A percentile compares a stretch with the other conserved stretches of the same genome.
Evolutionary conservation across 2,329 filamentous ascomycete species (phyloP).

Genomic region (Diaporthe sp.): DNA sequence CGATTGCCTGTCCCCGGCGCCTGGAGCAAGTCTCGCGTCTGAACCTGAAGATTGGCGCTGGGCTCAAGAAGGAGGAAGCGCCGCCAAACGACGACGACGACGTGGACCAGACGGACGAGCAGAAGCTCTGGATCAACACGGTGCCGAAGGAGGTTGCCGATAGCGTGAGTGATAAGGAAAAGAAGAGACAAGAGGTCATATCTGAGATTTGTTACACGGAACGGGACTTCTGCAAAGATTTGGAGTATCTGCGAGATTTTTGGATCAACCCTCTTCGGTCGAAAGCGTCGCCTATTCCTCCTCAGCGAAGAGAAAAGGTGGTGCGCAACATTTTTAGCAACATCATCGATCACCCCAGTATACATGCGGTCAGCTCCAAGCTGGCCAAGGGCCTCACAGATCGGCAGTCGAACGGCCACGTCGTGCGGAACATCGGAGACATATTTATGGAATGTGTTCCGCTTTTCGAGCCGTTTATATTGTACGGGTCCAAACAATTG

Average conservation of each 20-base stretch:
- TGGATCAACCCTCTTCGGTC: constrained; percentile 95
- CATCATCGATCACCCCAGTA: constrained; percentile 84
- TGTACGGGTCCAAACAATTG: constrained; percentile 94
- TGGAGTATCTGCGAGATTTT: constrained; percentile 97
- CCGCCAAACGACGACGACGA: constrained; percentile 80
- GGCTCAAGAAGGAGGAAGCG: constrained; percentile 76
- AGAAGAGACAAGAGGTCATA: constrained; percentile 98
- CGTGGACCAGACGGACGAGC: constrained; percentile 87
- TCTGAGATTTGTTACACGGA: constrained; percentile 99
- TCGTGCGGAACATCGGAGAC: constrained; percentile 91
- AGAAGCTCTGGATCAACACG: constrained; percentile 99
- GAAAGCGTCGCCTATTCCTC: constrained; percentile 87
- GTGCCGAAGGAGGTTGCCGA: constrained; percentile 96
- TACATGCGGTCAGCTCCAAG: constrained; percentile 90
- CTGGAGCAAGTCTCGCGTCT: constrained; percentile 95
- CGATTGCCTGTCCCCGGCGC: constrained; percentile 93
- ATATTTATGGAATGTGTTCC: constrained; percentile 94
- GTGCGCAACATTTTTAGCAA: constrained; percentile 97
- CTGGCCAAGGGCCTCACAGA: constrained; percentile 91
- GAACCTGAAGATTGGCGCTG: constrained; percentile 93
- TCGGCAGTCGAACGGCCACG: constrained; percentile 89
- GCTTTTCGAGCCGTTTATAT: constrained; percentile 94
- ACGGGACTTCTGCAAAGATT: constrained; percentile 97
- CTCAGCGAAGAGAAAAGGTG: constrained; percentile 88
- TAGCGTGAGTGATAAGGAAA: constrained; percentile 88